Percentiles rank a stretch among this genome's conserved stretches.
Evolutionary conservation across 768 basidiomycete species (phyloP).

Genomic region (Mycena rosella): DNA sequence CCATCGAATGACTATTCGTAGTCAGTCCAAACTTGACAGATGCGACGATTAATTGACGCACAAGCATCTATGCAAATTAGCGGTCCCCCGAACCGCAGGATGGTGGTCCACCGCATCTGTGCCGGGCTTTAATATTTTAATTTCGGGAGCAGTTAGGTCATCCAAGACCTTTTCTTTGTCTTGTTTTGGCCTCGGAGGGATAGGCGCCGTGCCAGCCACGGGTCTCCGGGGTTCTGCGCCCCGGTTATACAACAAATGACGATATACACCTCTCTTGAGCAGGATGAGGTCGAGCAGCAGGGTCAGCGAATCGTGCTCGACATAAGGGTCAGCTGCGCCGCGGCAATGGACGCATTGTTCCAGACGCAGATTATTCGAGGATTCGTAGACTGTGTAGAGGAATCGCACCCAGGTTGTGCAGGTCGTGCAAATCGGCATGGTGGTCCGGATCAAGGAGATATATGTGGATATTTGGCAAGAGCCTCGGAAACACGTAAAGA

Average conservation of each 20-base stretch:
- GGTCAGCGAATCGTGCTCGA: conserved; percentile 83
- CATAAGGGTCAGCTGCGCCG: conserved; percentile 92
- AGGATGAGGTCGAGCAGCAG: conserved; percentile 85
- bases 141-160: background rate
- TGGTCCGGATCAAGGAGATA: background rate
- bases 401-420: conserved; percentile 75
- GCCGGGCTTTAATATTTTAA: no score
- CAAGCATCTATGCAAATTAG: conserved; percentile 80
- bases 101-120: conserved; percentile 71
- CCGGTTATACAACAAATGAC: conserved; percentile 86
- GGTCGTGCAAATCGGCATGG: conserved; percentile 85
- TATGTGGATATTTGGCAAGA: background rate
- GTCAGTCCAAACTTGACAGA: conserved; percentile 17
- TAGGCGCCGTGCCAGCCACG: conserved; percentile 37
- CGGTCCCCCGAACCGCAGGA: conserved; percentile 69
- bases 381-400: conserved; percentile 87
- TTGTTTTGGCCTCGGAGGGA: conserved; percentile 6
- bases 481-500: background rate
- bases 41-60: conserved; percentile 51
- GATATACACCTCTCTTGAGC: conserved; percentile 84
- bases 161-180: conserved; percentile 48
- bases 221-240: conserved; percentile 72
- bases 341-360: conserved; percentile 94
- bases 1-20: conserved; percentile 78
- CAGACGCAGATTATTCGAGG: conserved; percentile 81